Base-by-base conservation (phyloP, 805 yeast species). In the Schizosaccharomyces osmophilus region DNA sequence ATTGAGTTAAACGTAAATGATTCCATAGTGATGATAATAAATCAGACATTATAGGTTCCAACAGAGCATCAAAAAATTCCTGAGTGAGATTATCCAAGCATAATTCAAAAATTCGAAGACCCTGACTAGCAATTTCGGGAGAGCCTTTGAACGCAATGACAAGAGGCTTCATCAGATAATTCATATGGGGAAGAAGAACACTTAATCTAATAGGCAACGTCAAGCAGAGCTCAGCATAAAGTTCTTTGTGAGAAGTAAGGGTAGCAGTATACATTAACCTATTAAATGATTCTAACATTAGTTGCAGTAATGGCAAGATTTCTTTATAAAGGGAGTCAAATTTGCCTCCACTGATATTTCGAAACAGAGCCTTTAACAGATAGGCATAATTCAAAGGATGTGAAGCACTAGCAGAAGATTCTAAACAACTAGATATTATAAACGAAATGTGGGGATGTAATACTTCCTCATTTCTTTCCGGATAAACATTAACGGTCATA, bases 31-130 rank as follows among this genome's bases (percentile, higher is more conserved):
- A 95, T 48, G 83, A 82, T 86, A 89, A 85, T 1, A 94, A 88
- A 66, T 93, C 97, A 63, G 85, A 93, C 62, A 90, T 82, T 1
- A 89, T 97, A 0, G 99, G 97, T 68, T 89, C 97, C 63, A 93
- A 82, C 69, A 93, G 88, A 2, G 98, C 97, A 68, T 93, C 98
- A 71, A 93, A 88, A 70, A 89, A 93, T 65, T 89, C 95, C 0
- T 97, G 95, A 0, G 97, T 94, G 64, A 93, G 72, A 68, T 94
- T 93, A 68, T 93, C 99, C 29, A 93, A 95, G 69, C 98, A 93
- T 6, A 93, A 76, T 69, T 93, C 99, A 63, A 93, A 79, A 0
- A 98, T 94, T 64, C 99, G 77, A 64, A 93, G 74, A 58, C 99
- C 99, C 71, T 93, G 98, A 59, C 90, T 82, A 1, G 93, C 93